Evolutionary conservation across 2,329 filamentous ascomycete species (phyloP), one percentile per base, ranked within the genome.

Genomic region (Penicillium sp.): DNA sequence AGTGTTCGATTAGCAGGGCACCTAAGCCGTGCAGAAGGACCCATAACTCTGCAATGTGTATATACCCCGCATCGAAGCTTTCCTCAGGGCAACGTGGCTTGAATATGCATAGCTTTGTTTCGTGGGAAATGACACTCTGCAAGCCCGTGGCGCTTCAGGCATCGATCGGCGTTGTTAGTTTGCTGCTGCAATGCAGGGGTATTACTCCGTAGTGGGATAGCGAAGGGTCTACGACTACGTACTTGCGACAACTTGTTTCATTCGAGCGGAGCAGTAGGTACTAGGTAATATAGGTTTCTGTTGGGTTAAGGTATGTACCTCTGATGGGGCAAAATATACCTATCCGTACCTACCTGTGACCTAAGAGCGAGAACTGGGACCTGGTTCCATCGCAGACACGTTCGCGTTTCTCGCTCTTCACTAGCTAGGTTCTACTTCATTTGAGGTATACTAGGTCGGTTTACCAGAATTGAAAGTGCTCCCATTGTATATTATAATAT

Each of bases 141-240:
- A 49, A 40, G 19, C 53, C 55, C 55, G 51, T 54, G 54, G 34
- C 41, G 44, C 31, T 56, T 56, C 43, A 13, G 49, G 54, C 34
- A 58, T 54, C 13, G 55, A 57, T 57, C 55, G 42, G 42, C 55
- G 13, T 29, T 37, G 19, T 13, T 25, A 42, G 13, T 13, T 25
- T 36, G 13, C 18, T 14, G 14, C 13, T 30, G 12, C 22, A 14
- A 12, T 35, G 41, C 41, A 38, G 19, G 35, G 33, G 12, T 39
- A 22, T n/a, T n/a, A n/a, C n/a, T n/a, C 19, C 3, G 4, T 25
- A 33, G 14, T 12, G 29, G 28, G 12, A 18, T 18, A 11, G 13
- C 9, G 9, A 4, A 11, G 14, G 14, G 31, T 3, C 14, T 16
- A 13, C 12, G 16, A 35, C 14, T 19, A 9, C 14, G 4, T 35